Conservation (phyloP, 2,329 filamentous ascomycete species). For the Furcasterigmium sp. region DNA sequence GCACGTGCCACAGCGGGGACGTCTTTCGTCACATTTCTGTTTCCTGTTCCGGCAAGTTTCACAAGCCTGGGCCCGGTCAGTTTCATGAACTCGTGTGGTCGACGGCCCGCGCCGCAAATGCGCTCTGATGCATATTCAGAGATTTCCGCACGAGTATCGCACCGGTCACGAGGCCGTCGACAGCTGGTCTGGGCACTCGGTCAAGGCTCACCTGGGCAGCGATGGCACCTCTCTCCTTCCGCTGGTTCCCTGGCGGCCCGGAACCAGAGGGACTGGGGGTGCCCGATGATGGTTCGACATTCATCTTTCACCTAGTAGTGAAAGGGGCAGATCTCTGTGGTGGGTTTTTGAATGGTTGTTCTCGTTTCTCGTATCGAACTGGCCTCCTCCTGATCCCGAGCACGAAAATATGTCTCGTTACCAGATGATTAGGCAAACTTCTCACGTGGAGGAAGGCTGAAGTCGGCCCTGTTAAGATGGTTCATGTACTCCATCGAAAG, state of each 20-base stretch:
- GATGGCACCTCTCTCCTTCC: slow-evolving; percentile 33
- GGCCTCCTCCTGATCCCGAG: not conserved
- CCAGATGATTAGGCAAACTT: not conserved
- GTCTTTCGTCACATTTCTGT: slow-evolving; percentile 58
- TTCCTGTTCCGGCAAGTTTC: slow-evolving; percentile 56
- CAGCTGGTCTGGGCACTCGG: not conserved
- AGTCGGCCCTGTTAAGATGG: slow-evolving; percentile 1
- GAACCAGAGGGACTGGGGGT: slow-evolving; percentile 26
- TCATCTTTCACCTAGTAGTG: slow-evolving; percentile 13
- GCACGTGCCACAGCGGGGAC: slow-evolving; percentile 57
- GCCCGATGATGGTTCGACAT: slow-evolving; percentile 7
- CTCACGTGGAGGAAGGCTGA: not conserved
- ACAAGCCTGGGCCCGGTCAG: slow-evolving; percentile 36
- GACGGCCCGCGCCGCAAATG: not conserved
- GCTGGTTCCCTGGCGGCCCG: slow-evolving; percentile 21
- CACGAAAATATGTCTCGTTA: not conserved
- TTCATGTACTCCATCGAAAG: slow-evolving; percentile 3
- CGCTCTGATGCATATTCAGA: not conserved
- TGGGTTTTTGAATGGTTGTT: not conserved
- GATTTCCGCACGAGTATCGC: not conserved
- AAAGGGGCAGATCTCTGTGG: slow-evolving; percentile 1
- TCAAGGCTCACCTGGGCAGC: slow-evolving; percentile 25
- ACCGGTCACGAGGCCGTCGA: not conserved
- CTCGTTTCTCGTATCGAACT: not conserved
- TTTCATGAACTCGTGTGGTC: not conserved